These are phyloP conservation scores for Camelina neglecta DNA, from an alignment of 345 rosid species.

Conservation along the genomic window DNA sequence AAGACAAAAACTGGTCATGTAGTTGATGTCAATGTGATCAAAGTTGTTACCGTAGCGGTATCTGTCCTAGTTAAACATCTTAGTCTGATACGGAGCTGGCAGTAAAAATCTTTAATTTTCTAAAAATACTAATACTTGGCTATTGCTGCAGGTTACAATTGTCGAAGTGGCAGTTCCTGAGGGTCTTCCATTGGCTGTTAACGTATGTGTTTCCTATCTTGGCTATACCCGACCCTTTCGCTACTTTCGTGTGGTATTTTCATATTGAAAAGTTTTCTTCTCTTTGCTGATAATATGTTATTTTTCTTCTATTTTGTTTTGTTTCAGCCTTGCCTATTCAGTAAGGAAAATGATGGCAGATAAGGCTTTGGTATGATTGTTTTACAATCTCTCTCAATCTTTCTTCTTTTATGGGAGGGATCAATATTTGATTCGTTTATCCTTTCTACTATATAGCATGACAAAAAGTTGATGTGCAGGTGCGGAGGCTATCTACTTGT, in stretches of 20 bases:
- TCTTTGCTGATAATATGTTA: slow-evolving; percentile 21
- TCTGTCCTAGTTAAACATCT: slow-evolving; percentile 40
- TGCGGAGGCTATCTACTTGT: slow-evolving; percentile 95
- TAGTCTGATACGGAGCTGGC: background rate
- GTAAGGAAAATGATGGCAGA: slow-evolving; percentile 99
- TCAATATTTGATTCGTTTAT: slow-evolving; percentile 8
- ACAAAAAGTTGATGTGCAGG: slow-evolving; percentile 54
- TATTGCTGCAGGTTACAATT: slow-evolving; percentile 76
- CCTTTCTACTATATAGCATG: slow-evolving; percentile 17
- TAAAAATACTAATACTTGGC: slow-evolving; percentile 24
- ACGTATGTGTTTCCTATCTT: slow-evolving; percentile 60
- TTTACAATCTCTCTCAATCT: background rate
- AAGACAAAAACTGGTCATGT: slow-evolving; percentile 61
- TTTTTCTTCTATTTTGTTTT: slow-evolving; percentile 1
- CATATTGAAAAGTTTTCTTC: slow-evolving; percentile 11
- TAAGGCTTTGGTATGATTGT: slow-evolving; percentile 74
- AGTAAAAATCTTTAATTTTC: background rate
- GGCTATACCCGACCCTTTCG: background rate
- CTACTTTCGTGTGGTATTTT: slow-evolving; percentile 19
- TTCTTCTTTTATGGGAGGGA: slow-evolving; percentile 2
- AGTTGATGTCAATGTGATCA: slow-evolving; percentile 65
- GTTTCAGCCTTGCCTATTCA: slow-evolving; percentile 85
- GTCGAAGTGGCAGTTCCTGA: slow-evolving; percentile 99
- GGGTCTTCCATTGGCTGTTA: slow-evolving; percentile 97
- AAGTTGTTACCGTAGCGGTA: slow-evolving; percentile 89